phyloP scores from a whole-genome alignment of 345 rosid genomes.

The Euclidium syriacum region DNA sequence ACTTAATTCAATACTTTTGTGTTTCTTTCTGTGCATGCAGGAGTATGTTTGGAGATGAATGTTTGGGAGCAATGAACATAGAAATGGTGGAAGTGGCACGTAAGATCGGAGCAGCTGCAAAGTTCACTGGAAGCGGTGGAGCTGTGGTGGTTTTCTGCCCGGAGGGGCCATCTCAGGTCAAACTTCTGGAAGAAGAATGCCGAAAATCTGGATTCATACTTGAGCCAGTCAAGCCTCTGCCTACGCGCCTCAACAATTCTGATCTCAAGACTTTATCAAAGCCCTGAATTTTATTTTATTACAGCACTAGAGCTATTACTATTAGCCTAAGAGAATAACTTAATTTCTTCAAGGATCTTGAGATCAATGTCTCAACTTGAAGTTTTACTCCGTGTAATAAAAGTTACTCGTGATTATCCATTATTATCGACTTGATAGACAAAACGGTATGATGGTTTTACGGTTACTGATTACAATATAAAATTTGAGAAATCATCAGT shows the following conservation, averaged over 20 bases:
- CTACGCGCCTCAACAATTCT: conserved; percentile 41
- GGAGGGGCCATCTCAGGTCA: conserved; percentile 51
- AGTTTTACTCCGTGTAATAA: too few species aligned
- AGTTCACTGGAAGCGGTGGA: conserved; percentile 96
- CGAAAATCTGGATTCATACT: conserved; percentile 57
- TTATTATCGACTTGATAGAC: too few species aligned
- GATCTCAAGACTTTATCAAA: conserved; percentile 40
- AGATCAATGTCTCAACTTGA: too few species aligned
- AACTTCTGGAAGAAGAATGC: conserved; percentile 70
- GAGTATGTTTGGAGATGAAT: conserved; percentile 83
- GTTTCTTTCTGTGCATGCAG: conserved; percentile 32
- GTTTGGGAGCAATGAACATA: conserved; percentile 63
- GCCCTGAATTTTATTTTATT: too few species aligned
- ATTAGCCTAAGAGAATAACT: too few species aligned
- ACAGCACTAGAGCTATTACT: too few species aligned
- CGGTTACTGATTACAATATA: too few species aligned
- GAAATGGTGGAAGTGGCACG: conserved; percentile 91
- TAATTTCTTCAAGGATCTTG: too few species aligned
- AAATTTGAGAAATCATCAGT: too few species aligned
- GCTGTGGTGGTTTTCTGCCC: conserved; percentile 91
- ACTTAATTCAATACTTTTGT: too few species aligned
- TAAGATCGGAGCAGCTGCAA: conserved; percentile 69
- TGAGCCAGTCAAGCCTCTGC: conserved; percentile 48
- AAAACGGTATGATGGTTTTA: too few species aligned
- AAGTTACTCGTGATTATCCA: too few species aligned